phyloP scores from a whole-genome alignment of 2,329 filamentous ascomycete species.

The Epichloe bromicola region DNA sequence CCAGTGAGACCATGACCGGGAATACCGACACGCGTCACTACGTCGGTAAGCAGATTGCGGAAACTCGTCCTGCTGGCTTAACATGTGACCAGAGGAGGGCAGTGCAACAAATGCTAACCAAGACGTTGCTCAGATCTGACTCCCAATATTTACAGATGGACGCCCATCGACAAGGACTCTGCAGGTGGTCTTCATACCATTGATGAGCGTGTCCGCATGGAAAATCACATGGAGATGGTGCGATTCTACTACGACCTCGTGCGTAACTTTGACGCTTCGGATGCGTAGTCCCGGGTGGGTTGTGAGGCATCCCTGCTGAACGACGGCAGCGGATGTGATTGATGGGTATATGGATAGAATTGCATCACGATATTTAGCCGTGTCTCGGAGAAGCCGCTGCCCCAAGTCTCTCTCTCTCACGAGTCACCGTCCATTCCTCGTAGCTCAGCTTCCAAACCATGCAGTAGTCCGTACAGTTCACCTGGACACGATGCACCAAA shows the following conservation, averaged over 20 bases:
- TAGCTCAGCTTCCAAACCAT: no score
- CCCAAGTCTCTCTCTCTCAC: no score
- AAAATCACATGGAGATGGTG: constrained; percentile 26
- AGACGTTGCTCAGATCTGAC: constrained; percentile 13
- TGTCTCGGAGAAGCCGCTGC: no score
- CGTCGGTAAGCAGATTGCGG: constrained; percentile 16
- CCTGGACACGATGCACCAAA: no score
- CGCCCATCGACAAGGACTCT: constrained; percentile 19
- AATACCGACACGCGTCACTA: constrained; percentile 32
- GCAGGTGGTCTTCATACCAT: constrained; percentile 27
- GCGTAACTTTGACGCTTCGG: constrained; percentile 27
- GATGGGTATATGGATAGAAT: background rate
- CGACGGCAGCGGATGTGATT: no score
- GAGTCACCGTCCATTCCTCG: no score
- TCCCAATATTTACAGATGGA: constrained; percentile 29
- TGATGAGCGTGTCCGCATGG: constrained; percentile 26
- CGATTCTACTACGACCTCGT: constrained; percentile 32
- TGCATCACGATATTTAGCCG: no score
- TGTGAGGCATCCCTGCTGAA: background rate
- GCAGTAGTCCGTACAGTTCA: no score
- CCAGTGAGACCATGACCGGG: constrained; percentile 30
- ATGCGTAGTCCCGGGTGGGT: background rate
- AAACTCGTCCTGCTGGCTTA: background rate
- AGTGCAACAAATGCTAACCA: background rate
- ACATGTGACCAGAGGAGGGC: no score